Conservation (phyloP, 2,329 filamentous ascomycete species). For the Clarireedia monteithiana region DNA sequence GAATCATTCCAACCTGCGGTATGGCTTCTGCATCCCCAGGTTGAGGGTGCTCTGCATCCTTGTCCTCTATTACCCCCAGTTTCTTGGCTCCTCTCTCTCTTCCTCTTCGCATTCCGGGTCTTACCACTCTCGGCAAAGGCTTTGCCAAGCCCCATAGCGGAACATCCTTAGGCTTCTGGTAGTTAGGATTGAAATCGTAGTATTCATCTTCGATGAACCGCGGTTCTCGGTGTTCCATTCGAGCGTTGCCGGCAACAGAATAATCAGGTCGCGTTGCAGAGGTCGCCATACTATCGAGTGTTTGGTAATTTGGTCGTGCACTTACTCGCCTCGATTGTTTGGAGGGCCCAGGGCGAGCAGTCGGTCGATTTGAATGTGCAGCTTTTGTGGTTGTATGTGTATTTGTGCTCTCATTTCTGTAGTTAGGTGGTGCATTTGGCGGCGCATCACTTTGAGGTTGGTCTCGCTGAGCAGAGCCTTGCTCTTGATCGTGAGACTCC, state of each 20-base stretch:
- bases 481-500: neutral
- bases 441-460: neutral
- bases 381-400: neutral
- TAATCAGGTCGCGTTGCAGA: neutral
- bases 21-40: slow-evolving; percentile 9
- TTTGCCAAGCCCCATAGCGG: slow-evolving; percentile 18
- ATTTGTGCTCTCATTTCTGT: neutral
- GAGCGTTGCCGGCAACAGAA: slow-evolving; percentile 1
- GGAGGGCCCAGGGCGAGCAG: neutral
- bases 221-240: neutral
- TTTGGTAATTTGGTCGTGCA: neutral
- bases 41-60: slow-evolving; percentile 2
- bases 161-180: slow-evolving; percentile 9
- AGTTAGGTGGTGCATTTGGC: neutral
- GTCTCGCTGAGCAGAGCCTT: neutral
- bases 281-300: neutral
- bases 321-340: neutral
- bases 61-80: slow-evolving; percentile 6
- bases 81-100: neutral
- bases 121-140: slow-evolving; percentile 14
- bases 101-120: slow-evolving; percentile 12
- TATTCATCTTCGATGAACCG: slow-evolving; percentile 14
- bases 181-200: slow-evolving; percentile 14
- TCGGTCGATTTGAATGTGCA: neutral
- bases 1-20: slow-evolving; percentile 15